Conservation (phyloP, 2,329 filamentous ascomycete genomes). For the Dothiorella sarmentorum region DNA sequence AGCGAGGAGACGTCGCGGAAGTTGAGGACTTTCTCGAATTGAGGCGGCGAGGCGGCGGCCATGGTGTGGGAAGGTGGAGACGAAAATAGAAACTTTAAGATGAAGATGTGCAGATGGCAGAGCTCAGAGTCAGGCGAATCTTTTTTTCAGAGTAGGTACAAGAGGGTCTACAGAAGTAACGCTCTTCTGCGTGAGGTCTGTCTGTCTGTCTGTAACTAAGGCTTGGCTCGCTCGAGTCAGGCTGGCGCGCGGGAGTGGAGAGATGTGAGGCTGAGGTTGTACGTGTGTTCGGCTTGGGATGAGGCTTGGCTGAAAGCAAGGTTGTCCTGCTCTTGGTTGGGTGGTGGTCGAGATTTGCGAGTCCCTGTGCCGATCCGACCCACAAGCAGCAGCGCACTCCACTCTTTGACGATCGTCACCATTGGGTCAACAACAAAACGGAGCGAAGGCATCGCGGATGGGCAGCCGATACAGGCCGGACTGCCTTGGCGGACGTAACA, state of each 20-base stretch:
- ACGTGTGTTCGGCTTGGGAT: no score
- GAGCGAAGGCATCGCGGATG: neutral
- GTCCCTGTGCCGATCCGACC: slow-evolving; percentile 1
- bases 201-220: no score
- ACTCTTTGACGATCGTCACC: slow-evolving; percentile 1
- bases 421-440: neutral
- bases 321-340: no score
- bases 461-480: neutral
- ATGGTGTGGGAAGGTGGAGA: neutral
- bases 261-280: neutral
- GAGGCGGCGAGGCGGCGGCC: neutral
- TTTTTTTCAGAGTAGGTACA: no score
- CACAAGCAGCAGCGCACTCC: neutral
- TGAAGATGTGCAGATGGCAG: neutral
- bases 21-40: slow-evolving; percentile 32
- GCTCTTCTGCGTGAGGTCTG: no score
- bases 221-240: no score
- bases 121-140: neutral
- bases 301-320: no score
- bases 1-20: slow-evolving; percentile 31
- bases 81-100: no score
- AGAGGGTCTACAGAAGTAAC: no score
- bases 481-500: slow-evolving; percentile 2
- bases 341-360: neutral
- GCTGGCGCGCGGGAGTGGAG: neutral